A percentile compares a stretch with the other conserved stretches of the same genome.
These are phyloP conservation scores for Suillus brevipes DNA, from an alignment of 768 basidiomycete genomes.

Conservation along the genomic window DNA sequence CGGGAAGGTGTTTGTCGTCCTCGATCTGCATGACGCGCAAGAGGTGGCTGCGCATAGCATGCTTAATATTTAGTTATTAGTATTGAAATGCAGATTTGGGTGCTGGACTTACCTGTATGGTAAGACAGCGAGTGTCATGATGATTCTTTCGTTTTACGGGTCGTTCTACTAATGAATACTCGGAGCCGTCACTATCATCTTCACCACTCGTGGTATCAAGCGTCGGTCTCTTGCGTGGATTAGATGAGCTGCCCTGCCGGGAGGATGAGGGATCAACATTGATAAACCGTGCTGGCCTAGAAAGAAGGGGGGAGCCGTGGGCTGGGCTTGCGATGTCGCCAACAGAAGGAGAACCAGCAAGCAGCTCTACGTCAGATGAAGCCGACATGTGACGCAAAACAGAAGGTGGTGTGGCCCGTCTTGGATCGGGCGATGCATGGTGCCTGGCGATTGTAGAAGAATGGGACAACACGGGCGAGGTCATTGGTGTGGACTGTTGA, in stretches of 20 bases:
- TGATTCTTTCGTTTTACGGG: constrained; percentile 52
- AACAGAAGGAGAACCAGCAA: constrained; percentile 11
- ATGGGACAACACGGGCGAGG: constrained; percentile 31
- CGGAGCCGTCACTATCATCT: constrained; percentile 37
- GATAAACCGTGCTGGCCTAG: constrained; percentile 23
- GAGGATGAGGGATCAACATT: constrained; percentile 15
- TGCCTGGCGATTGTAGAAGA: constrained; percentile 19
- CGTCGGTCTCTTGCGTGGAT: constrained; percentile 32
- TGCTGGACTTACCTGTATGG: constrained; percentile 55
- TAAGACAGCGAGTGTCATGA: constrained; percentile 65
- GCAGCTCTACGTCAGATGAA: constrained; percentile 8
- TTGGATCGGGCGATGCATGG: constrained; percentile 23
- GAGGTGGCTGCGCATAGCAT: constrained; percentile 71
- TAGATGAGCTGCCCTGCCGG: constrained; percentile 5
- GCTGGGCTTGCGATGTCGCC: constrained; percentile 9
- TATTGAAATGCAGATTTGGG: neutral
- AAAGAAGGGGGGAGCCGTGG: constrained; percentile 19
- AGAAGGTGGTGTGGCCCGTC: constrained; percentile 1
- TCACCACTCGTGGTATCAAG: constrained; percentile 39
- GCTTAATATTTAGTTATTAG: constrained; percentile 39
- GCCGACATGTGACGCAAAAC: neutral
- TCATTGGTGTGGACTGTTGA: constrained; percentile 31
- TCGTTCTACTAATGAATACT: constrained; percentile 30
- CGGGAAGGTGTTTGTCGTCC: constrained; percentile 59
- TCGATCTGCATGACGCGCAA: constrained; percentile 57